These are phyloP conservation scores for Oxyria digyna DNA, from an alignment of 148 eudicot species.

Conservation along the genomic window DNA sequence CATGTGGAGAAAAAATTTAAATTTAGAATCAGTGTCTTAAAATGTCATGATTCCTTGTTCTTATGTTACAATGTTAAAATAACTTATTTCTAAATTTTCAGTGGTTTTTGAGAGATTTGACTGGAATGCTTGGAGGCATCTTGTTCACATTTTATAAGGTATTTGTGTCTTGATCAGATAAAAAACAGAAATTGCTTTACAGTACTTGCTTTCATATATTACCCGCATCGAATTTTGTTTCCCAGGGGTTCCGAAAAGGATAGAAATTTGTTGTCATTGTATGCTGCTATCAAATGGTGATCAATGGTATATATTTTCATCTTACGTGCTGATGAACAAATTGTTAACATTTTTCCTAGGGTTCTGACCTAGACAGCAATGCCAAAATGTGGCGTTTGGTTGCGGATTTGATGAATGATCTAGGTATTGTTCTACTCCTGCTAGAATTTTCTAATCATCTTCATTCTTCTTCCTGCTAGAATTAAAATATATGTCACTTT, in stretches of 20 bases:
- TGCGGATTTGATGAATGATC: conserved; percentile 98
- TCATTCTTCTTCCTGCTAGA: neutral
- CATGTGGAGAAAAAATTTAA: neutral
- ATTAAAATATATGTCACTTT: neutral
- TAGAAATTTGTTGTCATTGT: neutral
- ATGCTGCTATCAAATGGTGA: neutral
- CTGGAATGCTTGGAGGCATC: conserved; percentile 98
- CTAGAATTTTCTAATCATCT: neutral
- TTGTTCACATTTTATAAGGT: conserved; percentile 97
- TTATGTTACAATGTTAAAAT: too few species aligned
- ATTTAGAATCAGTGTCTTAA: neutral
- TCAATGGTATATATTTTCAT: neutral
- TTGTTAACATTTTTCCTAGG: conserved; percentile 30
- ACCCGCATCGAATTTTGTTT: neutral
- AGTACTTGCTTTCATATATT: too few species aligned
- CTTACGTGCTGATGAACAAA: neutral
- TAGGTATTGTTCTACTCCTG: conserved; percentile 41
- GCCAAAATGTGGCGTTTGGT: conserved; percentile 99
- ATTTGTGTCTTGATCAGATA: neutral
- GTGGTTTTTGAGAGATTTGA: conserved; percentile 99
- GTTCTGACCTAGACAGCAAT: conserved; percentile 88
- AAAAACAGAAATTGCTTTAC: neutral
- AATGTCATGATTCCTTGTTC: neutral
- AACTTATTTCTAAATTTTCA: conserved; percentile 9
- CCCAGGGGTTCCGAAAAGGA: neutral